Conservation (phyloP, 306 rosid genomes). For the Spatholobus suberectus region DNA sequence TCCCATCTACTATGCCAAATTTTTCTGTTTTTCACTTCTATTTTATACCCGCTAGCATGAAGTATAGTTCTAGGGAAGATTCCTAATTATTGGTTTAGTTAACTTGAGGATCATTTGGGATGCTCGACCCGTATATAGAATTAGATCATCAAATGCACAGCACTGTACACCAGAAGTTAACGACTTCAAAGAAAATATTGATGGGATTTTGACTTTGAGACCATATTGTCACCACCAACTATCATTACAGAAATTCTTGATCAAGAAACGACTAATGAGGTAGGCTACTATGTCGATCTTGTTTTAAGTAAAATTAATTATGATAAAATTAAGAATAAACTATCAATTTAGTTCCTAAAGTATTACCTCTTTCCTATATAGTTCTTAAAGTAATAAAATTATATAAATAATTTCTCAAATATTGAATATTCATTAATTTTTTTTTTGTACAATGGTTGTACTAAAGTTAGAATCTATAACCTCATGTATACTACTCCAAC, state of each 20-base stretch:
- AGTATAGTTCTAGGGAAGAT: neutral
- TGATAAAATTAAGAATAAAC: neutral
- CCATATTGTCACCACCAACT: neutral
- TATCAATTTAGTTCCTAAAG: too few species aligned
- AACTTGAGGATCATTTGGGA: neutral
- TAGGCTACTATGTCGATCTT: neutral
- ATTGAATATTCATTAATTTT: too few species aligned
- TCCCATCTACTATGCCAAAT: neutral
- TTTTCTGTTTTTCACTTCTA: neutral
- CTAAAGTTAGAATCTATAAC: too few species aligned
- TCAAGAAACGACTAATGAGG: neutral
- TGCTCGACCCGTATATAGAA: neutral
- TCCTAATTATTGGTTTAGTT: neutral
- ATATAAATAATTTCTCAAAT: too few species aligned
- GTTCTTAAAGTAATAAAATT: too few species aligned
- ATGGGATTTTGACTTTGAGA: neutral
- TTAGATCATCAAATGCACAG: neutral
- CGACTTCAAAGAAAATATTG: constrained; percentile 25
- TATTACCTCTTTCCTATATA: too few species aligned
- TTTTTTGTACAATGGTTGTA: too few species aligned
- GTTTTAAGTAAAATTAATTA: neutral
- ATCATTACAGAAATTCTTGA: neutral
- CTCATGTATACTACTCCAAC: too few species aligned
- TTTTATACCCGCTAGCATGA: too few species aligned
- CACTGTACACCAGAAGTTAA: constrained; percentile 11